Evolutionary conservation across 192 early-diverging fungal species (phyloP).

Genomic region (Dissophora globulifera): DNA sequence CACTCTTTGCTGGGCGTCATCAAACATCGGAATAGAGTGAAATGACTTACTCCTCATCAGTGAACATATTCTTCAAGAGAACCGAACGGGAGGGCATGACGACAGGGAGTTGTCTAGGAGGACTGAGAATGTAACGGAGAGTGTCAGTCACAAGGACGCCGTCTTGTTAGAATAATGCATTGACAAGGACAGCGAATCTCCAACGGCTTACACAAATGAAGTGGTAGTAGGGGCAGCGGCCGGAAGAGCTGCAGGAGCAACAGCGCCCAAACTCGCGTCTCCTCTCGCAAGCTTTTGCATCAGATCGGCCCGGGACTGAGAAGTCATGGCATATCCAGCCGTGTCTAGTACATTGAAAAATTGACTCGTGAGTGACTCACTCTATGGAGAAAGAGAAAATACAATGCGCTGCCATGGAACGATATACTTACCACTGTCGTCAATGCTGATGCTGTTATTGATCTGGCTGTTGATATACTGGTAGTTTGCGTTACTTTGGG

Average conservation of each 20-base stretch:
- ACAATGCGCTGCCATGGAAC: neutral
- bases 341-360: conserved; percentile 49
- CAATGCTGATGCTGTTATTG: conserved; percentile 50
- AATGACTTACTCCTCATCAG: conserved; percentile 79
- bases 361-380: neutral
- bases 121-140: conserved; percentile 24
- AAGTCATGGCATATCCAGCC: conserved; percentile 73
- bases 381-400: neutral
- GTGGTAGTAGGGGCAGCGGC: conserved; percentile 31
- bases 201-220: conserved; percentile 39
- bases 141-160: neutral
- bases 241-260: conserved; percentile 29
- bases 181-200: neutral
- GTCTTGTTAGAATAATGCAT: neutral
- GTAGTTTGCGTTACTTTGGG: conserved; percentile 51
- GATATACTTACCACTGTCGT: conserved; percentile 46
- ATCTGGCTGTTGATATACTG: conserved; percentile 63
- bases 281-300: conserved; percentile 84
- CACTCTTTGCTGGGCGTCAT: too few species aligned
- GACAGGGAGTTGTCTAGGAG: conserved; percentile 58
- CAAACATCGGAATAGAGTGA: too few species aligned
- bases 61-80: conserved; percentile 89
- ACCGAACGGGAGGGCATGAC: conserved; percentile 72
- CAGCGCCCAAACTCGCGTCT: conserved; percentile 54
- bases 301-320: conserved; percentile 76